phyloP scores from a whole-genome alignment of 352 stramenopile species.

The Globisporangium solare region DNA sequence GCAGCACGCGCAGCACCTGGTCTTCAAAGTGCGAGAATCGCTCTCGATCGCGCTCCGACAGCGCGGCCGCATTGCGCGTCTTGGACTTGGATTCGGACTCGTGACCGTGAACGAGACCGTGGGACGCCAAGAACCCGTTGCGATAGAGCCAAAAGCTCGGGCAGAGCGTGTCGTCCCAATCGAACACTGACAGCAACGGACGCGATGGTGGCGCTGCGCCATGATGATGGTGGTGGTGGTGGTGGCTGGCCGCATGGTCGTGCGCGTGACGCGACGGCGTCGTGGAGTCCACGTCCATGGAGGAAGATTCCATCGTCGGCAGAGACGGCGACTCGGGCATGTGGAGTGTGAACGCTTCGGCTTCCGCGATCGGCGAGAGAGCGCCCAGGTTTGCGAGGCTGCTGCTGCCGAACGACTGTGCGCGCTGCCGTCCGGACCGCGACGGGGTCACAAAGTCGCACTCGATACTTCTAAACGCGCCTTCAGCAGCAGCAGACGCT shows the following conservation, averaged over 20 bases:
- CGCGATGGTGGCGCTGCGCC: conserved; percentile 2
- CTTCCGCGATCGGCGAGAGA: conserved; percentile 12
- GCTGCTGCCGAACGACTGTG: no score
- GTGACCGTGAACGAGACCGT: conserved; percentile 34
- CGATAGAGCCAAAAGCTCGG: conserved; percentile 51
- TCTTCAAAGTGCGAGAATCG: conserved; percentile 33
- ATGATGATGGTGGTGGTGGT: no score
- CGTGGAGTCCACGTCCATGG: conserved; percentile 14
- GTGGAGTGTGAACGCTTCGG: conserved; percentile 11
- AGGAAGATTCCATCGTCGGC: background rate
- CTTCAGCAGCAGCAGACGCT: no score
- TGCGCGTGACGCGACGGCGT: background rate
- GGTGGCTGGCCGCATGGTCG: background rate
- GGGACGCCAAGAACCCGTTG: conserved; percentile 33
- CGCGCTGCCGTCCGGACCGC: conserved; percentile 3
- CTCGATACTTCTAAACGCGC: no score
- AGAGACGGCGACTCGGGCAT: conserved; percentile 8
- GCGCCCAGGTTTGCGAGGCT: conserved; percentile 2
- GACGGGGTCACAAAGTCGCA: background rate
- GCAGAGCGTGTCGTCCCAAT: conserved; percentile 69
- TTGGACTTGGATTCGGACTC: background rate
- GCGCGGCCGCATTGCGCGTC: background rate
- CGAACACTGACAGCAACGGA: conserved; percentile 40
- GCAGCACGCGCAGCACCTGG: conserved; percentile 36
- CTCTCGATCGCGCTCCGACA: conserved; percentile 18